Conservation (phyloP, 352 stramenopile species). For the Phytopythium oedochilum region DNA sequence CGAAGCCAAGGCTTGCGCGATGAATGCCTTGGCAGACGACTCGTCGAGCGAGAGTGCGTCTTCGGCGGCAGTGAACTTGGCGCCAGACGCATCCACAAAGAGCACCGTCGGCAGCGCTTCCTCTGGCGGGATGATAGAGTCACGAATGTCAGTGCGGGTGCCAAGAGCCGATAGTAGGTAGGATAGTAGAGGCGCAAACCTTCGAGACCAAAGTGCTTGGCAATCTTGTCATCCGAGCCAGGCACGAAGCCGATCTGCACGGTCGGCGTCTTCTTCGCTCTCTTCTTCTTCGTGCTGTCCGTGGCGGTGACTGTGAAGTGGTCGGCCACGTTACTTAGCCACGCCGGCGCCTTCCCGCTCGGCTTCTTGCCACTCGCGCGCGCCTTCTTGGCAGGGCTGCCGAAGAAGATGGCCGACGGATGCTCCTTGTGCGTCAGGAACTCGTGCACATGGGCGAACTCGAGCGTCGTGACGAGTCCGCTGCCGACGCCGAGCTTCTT, state of each 20-base stretch:
- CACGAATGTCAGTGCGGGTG: not conserved
- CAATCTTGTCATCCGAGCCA: constrained; percentile 60
- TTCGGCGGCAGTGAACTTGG: constrained; percentile 40
- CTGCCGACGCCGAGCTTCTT: constrained; percentile 66
- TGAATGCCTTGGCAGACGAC: constrained; percentile 53
- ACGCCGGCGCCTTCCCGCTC: constrained; percentile 38
- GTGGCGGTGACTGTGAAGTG: constrained; percentile 28
- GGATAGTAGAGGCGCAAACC: constrained; percentile 7
- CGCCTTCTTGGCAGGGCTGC: constrained; percentile 33
- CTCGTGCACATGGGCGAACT: constrained; percentile 43
- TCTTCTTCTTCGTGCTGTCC: constrained; percentile 54
- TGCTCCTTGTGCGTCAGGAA: constrained; percentile 50
- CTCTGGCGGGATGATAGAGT: constrained; percentile 6
- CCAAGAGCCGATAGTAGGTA: not conserved
- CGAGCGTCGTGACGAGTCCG: constrained; percentile 35
- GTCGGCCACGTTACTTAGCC: constrained; percentile 49
- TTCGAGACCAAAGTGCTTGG: constrained; percentile 55
- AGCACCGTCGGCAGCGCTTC: constrained; percentile 53
- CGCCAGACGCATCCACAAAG: constrained; percentile 42
- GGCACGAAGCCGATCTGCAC: constrained; percentile 61
- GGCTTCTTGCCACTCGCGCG: constrained; percentile 27
- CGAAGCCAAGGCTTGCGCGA: constrained; percentile 32
- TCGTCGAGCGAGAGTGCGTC: constrained; percentile 30
- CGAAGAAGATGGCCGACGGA: constrained; percentile 70
- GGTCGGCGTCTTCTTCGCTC: constrained; percentile 51